Base-by-base conservation (phyloP, 148 eudicot genomes). In the Salicornia ramosissima region DNA sequence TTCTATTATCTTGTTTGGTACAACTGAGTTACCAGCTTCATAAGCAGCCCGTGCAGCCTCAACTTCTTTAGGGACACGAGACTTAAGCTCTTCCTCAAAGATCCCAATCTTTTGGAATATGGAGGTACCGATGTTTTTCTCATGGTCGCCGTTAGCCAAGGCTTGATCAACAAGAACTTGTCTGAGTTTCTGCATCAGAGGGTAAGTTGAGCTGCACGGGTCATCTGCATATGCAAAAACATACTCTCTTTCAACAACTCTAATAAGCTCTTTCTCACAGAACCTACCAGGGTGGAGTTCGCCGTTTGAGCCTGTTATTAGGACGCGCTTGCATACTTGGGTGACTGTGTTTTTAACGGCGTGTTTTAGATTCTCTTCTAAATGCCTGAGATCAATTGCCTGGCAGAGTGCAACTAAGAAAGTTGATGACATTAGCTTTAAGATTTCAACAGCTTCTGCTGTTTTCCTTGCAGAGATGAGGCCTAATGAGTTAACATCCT, bases 401-500 rank as follows among this genome's bases (percentile, higher is more conserved):
- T 91, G 97, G 81, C 97, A 91, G 0, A 91, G 64, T 0, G 87
- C 97, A 0, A 91, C 83, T 1, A 91, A 43, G 73, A 64, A 91
- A n/a, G 95, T 86, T 1, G 95, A 79, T 21, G 87, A 78, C 97
- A 91, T 91, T 14, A 91, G 87, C 76, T 91, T 87, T 67, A 91
- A 72, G 47, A 91, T 88, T 22, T 91, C 97, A 15, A 91, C 77
- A 0, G 97, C 90, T 61, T 91, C 97, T 6, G 83, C 79, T 1
- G 97, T 91, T 42, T 91, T 88, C 0, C 97, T 74, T 2, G 97
- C 80, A 2, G 97, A 91, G 73, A 91, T 91, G 19, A 91, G 77
- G 0, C 97, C 97, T 11, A 91, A 72, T 0, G 97, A 91, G 87
- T 91, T 91, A 33, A 91, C 97, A 57, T 88, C 97, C 65, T 91